Evolutionary conservation across 2,329 filamentous ascomycete species (phyloP).

Genomic region (Colletotrichum euphorbiae): DNA sequence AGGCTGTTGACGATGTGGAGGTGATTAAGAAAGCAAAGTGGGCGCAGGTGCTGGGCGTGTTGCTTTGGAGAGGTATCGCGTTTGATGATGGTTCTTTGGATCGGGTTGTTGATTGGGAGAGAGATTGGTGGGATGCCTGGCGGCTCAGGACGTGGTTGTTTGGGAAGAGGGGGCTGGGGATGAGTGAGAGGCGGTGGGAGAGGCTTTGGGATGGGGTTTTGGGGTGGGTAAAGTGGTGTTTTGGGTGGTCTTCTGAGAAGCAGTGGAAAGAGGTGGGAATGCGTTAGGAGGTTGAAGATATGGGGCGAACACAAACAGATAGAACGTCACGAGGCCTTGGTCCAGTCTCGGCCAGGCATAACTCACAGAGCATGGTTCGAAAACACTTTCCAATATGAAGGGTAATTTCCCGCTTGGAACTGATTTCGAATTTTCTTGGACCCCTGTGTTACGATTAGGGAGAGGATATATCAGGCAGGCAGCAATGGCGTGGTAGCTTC

Average conservation of each 20-base stretch:
- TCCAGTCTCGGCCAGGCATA: no score
- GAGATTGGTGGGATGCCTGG: conserved; percentile 65
- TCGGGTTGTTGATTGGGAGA: conserved; percentile 64
- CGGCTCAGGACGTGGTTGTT: conserved; percentile 54
- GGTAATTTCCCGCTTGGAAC: no score
- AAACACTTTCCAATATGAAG: no score
- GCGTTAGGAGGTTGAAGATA: no score
- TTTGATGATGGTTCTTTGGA: conserved; percentile 71
- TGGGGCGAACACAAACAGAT: no score
- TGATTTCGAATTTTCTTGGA: no score
- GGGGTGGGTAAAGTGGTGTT: neutral
- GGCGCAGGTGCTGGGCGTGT: conserved; percentile 63
- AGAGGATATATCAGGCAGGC: no score
- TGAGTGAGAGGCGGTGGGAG: conserved; percentile 8
- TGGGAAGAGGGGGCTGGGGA: neutral
- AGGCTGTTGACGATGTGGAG: conserved; percentile 45
- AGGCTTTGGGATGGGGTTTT: neutral
- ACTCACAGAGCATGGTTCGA: no score
- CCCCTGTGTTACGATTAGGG: no score
- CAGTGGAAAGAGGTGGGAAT: neutral
- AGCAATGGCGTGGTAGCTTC: no score
- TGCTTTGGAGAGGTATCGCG: conserved; percentile 73
- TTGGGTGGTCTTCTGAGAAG: neutral
- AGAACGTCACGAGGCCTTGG: no score
- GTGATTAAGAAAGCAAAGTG: conserved; percentile 51